phyloP scores from a whole-genome alignment of 352 stramenopile genomes.

The Pelagophyceae sp. region DNA sequence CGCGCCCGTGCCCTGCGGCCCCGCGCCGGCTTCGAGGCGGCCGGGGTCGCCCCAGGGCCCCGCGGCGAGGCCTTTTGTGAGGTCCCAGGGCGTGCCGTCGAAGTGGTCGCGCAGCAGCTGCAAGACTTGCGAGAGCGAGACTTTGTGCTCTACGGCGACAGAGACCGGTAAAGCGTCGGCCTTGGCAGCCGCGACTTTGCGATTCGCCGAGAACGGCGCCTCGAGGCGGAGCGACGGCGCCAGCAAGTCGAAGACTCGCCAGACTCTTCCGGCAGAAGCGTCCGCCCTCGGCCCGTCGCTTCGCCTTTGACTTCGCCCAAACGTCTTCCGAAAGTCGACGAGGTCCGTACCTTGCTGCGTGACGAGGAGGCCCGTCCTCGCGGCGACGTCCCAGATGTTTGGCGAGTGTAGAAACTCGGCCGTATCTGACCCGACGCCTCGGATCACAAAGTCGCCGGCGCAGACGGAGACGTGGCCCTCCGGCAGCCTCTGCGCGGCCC shows the following conservation, averaged over 20 bases:
- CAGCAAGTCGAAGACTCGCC: constrained; percentile 67
- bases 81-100: constrained; percentile 75
- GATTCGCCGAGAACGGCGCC: constrained; percentile 32
- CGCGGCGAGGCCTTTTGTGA: constrained; percentile 64
- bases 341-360: constrained; percentile 32
- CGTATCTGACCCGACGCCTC: constrained; percentile 47
- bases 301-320: constrained; percentile 37
- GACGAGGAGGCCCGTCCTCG: constrained; percentile 56
- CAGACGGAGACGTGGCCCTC: constrained; percentile 71
- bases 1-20: too few species aligned
- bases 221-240: constrained; percentile 45
- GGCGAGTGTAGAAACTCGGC: constrained; percentile 66
- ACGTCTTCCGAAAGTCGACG: constrained; percentile 25
- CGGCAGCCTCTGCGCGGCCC: constrained; percentile 74
- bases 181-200: constrained; percentile 55
- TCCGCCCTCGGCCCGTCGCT: not conserved
- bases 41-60: constrained; percentile 75
- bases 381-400: constrained; percentile 72
- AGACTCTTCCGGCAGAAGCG: constrained; percentile 72
- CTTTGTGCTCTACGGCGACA: constrained; percentile 54
- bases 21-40: too few species aligned
- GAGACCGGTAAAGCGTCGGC: constrained; percentile 75
- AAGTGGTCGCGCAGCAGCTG: constrained; percentile 78
- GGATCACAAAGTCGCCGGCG: constrained; percentile 83
- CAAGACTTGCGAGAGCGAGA: constrained; percentile 74